A percentile compares a stretch with the other conserved stretches of the same genome.
Conservation (phyloP, 2,329 filamentous ascomycete species). For the Thelonectria olida region DNA sequence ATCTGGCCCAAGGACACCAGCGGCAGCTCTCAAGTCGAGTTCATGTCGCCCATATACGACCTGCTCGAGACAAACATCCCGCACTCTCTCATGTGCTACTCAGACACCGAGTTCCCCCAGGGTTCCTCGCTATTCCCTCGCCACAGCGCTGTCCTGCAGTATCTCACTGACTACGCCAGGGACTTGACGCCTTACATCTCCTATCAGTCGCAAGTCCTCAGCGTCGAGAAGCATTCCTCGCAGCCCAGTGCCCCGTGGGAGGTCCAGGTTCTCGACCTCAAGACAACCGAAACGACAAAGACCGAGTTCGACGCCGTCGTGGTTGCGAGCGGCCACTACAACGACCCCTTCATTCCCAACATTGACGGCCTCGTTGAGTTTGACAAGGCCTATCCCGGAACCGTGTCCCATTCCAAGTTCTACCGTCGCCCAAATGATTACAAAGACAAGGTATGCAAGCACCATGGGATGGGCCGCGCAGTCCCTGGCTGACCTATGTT, state of each 20-base stretch:
- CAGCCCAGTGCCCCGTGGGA: conserved; percentile 50
- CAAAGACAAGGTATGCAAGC: conserved; percentile 40
- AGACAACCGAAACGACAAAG: conserved; percentile 31
- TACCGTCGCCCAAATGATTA: conserved; percentile 61
- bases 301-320: conserved; percentile 68
- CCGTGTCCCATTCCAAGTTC: conserved; percentile 72
- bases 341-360: conserved; percentile 66
- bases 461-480: no score
- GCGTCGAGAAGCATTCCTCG: conserved; percentile 37
- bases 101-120: conserved; percentile 66
- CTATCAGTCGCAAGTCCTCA: conserved; percentile 71
- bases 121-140: conserved; percentile 72
- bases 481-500: conserved; percentile 45
- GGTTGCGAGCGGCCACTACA: conserved; percentile 71
- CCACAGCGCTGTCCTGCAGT: conserved; percentile 70
- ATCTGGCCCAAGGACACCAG: conserved; percentile 39
- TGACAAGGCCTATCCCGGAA: conserved; percentile 56
- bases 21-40: conserved; percentile 55
- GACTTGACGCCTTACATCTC: conserved; percentile 66
- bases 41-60: conserved; percentile 78
- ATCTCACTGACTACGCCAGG: conserved; percentile 71
- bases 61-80: conserved; percentile 81
- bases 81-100: conserved; percentile 74
- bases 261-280: conserved; percentile 48
- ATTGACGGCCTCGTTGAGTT: conserved; percentile 65